These are phyloP conservation scores for Herpetomonas tarakana DNA, from an alignment of 208 protist species.

Conservation along the genomic window DNA sequence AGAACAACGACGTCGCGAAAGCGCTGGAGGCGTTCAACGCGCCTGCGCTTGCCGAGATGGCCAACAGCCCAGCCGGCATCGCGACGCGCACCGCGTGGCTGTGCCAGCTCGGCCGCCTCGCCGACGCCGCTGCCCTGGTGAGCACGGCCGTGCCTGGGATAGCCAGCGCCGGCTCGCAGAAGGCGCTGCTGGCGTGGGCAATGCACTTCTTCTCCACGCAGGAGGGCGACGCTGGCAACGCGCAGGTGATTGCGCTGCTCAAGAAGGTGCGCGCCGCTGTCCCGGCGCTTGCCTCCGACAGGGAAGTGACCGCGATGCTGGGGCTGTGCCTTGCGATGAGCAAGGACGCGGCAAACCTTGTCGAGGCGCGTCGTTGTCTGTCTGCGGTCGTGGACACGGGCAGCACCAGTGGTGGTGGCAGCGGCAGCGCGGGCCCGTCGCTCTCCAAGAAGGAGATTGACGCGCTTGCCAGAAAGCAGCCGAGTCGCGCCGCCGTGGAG, in stretches of 20 bases:
- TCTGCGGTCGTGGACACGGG: neutral
- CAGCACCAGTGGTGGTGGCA: neutral
- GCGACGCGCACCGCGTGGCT: slow-evolving; percentile 62
- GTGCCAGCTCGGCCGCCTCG: slow-evolving; percentile 34
- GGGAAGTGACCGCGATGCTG: slow-evolving; percentile 43
- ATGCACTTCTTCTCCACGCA: slow-evolving; percentile 48
- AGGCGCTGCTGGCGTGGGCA: slow-evolving; percentile 57
- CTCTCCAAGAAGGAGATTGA: slow-evolving; percentile 33
- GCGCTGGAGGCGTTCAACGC: slow-evolving; percentile 39
- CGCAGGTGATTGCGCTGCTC: slow-evolving; percentile 42
- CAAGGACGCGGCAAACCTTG: slow-evolving; percentile 29
- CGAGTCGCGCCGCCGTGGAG: slow-evolving; percentile 47
- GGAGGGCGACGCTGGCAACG: slow-evolving; percentile 19
- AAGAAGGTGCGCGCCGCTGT: slow-evolving; percentile 24
- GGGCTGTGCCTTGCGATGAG: slow-evolving; percentile 54
- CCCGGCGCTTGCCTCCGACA: slow-evolving; percentile 15
- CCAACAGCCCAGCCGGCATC: slow-evolving; percentile 33
- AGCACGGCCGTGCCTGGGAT: slow-evolving; percentile 14
- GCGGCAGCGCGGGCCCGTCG: neutral
- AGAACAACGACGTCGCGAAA: slow-evolving; percentile 58
- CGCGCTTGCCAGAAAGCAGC: slow-evolving; percentile 30
- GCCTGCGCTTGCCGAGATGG: slow-evolving; percentile 29
- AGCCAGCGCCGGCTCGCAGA: slow-evolving; percentile 10
- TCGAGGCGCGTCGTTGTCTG: neutral
- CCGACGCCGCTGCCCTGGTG: slow-evolving; percentile 36